These are phyloP conservation scores for Alternaria sp. DNA, from an alignment of 2,329 filamentous ascomycete genomes.

Conservation along the genomic window DNA sequence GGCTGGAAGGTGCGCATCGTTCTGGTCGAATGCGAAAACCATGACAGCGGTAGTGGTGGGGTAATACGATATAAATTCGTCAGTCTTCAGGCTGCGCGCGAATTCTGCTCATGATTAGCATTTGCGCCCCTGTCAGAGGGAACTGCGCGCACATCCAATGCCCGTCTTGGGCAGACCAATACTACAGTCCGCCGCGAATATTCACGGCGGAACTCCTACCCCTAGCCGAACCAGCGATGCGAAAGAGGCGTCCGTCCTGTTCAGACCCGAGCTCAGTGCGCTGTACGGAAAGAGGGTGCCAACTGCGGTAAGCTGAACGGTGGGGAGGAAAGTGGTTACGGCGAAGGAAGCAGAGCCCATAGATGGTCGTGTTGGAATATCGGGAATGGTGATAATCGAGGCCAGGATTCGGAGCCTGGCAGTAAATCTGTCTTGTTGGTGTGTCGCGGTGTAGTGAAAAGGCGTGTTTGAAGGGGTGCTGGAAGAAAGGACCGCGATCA, in stretches of 20 bases:
- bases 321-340: conserved; percentile 42
- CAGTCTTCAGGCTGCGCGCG: conserved; percentile 19
- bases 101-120: conserved; percentile 38
- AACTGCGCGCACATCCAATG: conserved; percentile 37
- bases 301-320: conserved; percentile 46
- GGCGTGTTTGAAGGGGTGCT: conserved; percentile 28
- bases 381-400: conserved; percentile 27
- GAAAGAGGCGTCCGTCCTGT: conserved; percentile 57
- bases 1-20: conserved; percentile 39
- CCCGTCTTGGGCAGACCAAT: conserved; percentile 29
- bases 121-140: conserved; percentile 20
- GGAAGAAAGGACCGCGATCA: conserved; percentile 28
- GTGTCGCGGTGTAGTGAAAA: conserved; percentile 23
- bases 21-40: conserved; percentile 50
- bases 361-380: conserved; percentile 48
- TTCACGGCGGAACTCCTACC: conserved; percentile 62
- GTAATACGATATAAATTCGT: conserved; percentile 18
- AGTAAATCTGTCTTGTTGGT: conserved; percentile 18
- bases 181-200: conserved; percentile 60
- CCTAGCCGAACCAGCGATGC: conserved; percentile 60
- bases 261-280: conserved; percentile 49
- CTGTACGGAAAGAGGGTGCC: conserved; percentile 46
- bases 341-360: conserved; percentile 56
- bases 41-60: conserved; percentile 28
- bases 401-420: conserved; percentile 47